A percentile compares a stretch with the other conserved stretches of the same genome.
Evolutionary conservation across 1,284 basidiomycete species (phyloP).

Genomic region (Apiotrichum gracile): DNA sequence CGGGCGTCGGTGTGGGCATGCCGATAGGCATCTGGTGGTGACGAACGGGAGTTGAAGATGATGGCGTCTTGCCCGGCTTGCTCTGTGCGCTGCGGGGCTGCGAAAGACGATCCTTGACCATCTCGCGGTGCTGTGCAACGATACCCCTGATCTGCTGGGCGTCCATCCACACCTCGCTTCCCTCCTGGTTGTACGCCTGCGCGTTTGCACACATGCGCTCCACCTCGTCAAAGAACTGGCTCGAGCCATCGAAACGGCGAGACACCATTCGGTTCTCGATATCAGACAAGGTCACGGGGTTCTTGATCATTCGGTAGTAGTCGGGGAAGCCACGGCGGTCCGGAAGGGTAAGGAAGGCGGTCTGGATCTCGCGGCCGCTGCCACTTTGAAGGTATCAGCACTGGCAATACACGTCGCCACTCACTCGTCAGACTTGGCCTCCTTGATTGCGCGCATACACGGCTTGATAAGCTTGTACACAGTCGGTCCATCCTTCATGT

Average conservation of each 20-base stretch:
- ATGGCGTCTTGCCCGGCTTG: background rate
- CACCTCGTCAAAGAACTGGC: constrained; percentile 70
- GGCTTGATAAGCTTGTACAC: constrained; percentile 46
- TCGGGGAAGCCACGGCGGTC: constrained; percentile 76
- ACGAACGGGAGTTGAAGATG: background rate
- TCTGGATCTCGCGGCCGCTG: constrained; percentile 62
- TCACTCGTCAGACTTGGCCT: constrained; percentile 36
- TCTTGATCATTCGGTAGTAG: constrained; percentile 81
- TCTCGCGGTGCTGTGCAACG: constrained; percentile 7
- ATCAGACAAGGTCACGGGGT: constrained; percentile 77
- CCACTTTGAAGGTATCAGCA: constrained; percentile 17
- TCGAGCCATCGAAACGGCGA: constrained; percentile 59
- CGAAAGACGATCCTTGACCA: constrained; percentile 13
- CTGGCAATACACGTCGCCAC: constrained; percentile 6
- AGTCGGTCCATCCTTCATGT: constrained; percentile 42
- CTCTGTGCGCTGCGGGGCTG: background rate
- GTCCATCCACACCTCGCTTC: constrained; percentile 76
- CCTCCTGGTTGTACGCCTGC: constrained; percentile 79
- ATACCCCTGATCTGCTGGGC: constrained; percentile 56
- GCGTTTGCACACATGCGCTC: constrained; percentile 86
- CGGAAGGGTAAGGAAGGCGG: constrained; percentile 71
- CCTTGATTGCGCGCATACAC: constrained; percentile 35
- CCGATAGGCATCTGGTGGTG: background rate
- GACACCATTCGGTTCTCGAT: constrained; percentile 70
- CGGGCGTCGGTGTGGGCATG: background rate